Percentiles rank a stretch among this genome's conserved stretches.
These are phyloP conservation scores for Aspergillus sp. DNA, from an alignment of 2,329 filamentous ascomycete species.

Conservation along the genomic window DNA sequence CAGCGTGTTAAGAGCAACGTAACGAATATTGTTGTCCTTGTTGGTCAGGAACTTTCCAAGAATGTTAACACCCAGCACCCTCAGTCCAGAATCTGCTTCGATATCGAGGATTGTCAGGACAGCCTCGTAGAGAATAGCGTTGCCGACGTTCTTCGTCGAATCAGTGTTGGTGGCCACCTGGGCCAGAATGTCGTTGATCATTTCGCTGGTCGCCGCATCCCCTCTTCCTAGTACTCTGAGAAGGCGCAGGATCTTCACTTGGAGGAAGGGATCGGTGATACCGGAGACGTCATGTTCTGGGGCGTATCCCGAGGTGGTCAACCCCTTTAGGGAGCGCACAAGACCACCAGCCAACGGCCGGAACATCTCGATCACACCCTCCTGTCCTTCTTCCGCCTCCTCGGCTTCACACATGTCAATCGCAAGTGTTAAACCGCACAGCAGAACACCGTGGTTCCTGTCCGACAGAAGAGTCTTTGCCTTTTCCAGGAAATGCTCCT, in stretches of 20 bases:
- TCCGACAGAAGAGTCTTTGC: conserved; percentile 84
- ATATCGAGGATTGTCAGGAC: conserved; percentile 97
- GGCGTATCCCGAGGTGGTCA: conserved; percentile 93
- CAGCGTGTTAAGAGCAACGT: conserved; percentile 93
- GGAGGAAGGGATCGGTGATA: conserved; percentile 95
- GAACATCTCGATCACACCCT: conserved; percentile 88
- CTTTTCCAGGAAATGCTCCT: conserved; percentile 97
- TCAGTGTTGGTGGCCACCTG: conserved; percentile 98
- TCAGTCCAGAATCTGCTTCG: conserved; percentile 90
- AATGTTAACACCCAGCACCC: conserved; percentile 96
- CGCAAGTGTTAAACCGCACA: conserved; percentile 89
- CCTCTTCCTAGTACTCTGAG: conserved; percentile 84
- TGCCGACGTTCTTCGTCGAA: conserved; percentile 96
- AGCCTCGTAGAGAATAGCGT: conserved; percentile 96
- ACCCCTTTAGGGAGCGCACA: conserved; percentile 85
- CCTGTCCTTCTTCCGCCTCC: conserved; percentile 86
- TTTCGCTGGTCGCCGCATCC: conserved; percentile 84
- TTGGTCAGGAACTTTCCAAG: conserved; percentile 98
- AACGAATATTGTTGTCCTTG: conserved; percentile 98
- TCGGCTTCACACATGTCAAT: conserved; percentile 93
- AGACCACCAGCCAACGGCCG: conserved; percentile 79
- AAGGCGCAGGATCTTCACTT: conserved; percentile 91
- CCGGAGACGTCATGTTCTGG: conserved; percentile 98
- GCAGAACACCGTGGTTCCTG: conserved; percentile 90
- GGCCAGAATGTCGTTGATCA: conserved; percentile 97